Evolutionary conservation across 352 stramenopile species (phyloP), one percentile per base, ranked within the genome.

Genomic region (Pythium rhizo-oryzae): DNA sequence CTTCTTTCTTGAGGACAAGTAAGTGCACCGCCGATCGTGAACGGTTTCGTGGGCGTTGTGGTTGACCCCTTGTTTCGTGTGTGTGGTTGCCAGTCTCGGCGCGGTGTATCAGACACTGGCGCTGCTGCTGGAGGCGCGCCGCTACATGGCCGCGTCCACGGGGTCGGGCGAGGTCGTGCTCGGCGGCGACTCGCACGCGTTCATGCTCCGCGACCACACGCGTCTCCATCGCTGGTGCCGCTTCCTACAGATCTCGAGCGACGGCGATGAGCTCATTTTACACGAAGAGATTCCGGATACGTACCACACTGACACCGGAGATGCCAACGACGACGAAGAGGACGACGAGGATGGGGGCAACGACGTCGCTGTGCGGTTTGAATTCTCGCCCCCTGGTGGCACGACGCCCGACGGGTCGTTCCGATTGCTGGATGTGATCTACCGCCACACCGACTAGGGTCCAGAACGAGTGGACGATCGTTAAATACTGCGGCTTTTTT

Each of bases 81-180:
- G 23, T 35, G 23, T 58, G 49, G 24, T 35, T 13, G 1, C 8
- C 25, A 72, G 73, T 28, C 72, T 82, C 57, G 71, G 76, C 30
- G 75, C 72, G 52, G 81, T 89, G 58, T 90, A 85, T 25, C 81
- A 89, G 67, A 87, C 84, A 15, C 67, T 92, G 52, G 80, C 84
- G 4, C 84, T 79, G 43, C 28, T 89, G 61, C 62, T 81, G 33
- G 84, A 92, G 65, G 76, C 80, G n/a, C 70, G 73, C 37, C 69
- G 71, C 5, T 90, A 76, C 63, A 89, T 92, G 80, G 65, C 72
- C 41, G 66, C 59, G 15, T 62, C 74, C 8, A 81, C 71, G 6
- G 80, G 74, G 0, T 62, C 44, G 19, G 83, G 79, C 9, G 50
- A 80, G 59, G 72, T 71, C 9, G 71, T 89, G 18, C 61, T 89